Base-by-base conservation (phyloP, 208 protist genomes). In the Crithidia bombi region DNA sequence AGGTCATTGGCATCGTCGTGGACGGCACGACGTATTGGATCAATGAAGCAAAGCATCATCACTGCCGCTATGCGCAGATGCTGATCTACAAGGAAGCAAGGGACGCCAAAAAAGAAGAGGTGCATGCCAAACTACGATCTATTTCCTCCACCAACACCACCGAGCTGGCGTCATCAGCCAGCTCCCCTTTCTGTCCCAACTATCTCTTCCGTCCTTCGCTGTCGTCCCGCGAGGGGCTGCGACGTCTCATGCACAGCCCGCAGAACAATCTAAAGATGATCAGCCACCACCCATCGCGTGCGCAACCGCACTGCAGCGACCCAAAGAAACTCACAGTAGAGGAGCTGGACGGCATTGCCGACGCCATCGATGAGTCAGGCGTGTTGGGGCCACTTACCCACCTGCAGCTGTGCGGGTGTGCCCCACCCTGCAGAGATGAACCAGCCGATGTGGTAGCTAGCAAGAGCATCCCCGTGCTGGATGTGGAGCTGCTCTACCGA, bases 21-120 rank as follows among this genome's bases (percentile, higher is more conserved):
- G 79, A 85, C 46, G 72, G 75, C 58, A 35, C 36, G 4, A 52
- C 67, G 30, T 65, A 88, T 51, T 70, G 78, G 39, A 63, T 94
- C 10, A 76, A 88, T 26, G 64, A 69, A 39, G 51, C 63, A 26
- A 91, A 94, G 64, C 70, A 74, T 17, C 44, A 30, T 7, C 75
- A 81, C 38, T 94, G 89, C 75, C 83, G 85, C 50, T 94, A 85
- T 63, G 82, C 82, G 38, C 81, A 79, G 64, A 83, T 85, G 79
- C 74, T 82, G n/a, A 25, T 75, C 15, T 75, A 70, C 47, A 88
- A 89, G 54, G 54, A 55, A 32, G 51, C 46, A 43, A 65, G 58
- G 14, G 65, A 64, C n/a, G 30, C 5, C 2, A 49, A 38, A 44
- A 43, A 39, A 10, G 52, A 59, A 39, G 61, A 44, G 23, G 21